Conservation (phyloP, 1,139 yeast genomes). For the Hansenula lynferdii region DNA sequence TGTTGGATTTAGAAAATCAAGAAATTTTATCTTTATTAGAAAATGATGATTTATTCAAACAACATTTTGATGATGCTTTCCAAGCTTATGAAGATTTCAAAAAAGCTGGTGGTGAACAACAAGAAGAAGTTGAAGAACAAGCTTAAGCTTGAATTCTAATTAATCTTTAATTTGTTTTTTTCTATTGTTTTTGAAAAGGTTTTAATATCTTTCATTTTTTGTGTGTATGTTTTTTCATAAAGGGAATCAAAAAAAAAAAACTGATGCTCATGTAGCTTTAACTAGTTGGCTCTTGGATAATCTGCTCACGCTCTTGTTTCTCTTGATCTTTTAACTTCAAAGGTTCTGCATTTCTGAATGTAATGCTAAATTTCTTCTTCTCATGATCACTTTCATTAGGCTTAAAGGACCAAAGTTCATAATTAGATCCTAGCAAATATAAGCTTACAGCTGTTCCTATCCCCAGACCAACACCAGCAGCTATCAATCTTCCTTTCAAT, state of each 20-base stretch:
- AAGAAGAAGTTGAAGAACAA: conserved; percentile 9
- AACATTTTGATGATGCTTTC: conserved; percentile 92
- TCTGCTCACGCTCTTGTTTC: conserved; percentile 16
- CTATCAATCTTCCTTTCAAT: conserved; percentile 29
- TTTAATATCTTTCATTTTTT: neutral
- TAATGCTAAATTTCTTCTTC: conserved; percentile 25
- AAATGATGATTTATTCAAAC: conserved; percentile 85
- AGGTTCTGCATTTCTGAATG: conserved; percentile 30
- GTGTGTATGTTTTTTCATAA: neutral
- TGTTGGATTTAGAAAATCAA: conserved; percentile 90
- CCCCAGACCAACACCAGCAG: conserved; percentile 26
- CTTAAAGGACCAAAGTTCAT: conserved; percentile 25
- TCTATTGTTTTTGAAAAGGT: neutral
- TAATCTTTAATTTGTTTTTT: no score
- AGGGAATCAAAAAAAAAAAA: neutral
- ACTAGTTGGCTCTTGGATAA: conserved; percentile 21
- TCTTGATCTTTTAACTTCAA: conserved; percentile 24
- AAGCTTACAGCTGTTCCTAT: conserved; percentile 26
- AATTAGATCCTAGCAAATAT: conserved; percentile 26
- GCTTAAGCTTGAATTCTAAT: no score
- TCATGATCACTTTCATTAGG: no score
- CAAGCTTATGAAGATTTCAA: conserved; percentile 88
- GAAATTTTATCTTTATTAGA: conserved; percentile 87
- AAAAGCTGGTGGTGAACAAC: conserved; percentile 29
- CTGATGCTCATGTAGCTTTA: neutral